Conservation (phyloP, 148 eudicot genomes). For the Polygonum aviculare region DNA sequence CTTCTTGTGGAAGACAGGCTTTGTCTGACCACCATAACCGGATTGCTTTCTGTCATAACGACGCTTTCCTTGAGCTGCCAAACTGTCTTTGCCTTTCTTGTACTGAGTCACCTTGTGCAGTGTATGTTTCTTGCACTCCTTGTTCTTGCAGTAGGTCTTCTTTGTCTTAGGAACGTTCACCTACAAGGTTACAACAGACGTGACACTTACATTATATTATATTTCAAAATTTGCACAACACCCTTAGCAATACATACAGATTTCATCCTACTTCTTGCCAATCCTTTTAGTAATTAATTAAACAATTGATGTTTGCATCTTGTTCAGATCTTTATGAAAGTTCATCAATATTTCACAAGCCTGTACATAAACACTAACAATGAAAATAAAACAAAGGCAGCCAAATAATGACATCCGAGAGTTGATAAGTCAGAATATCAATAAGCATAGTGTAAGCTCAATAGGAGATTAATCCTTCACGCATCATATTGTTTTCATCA, state of each 20-base stretch:
- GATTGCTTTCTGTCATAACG: conserved; percentile 77
- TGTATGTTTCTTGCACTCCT: conserved; percentile 74
- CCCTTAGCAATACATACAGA: background rate
- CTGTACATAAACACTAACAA: too few species aligned
- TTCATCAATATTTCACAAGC: too few species aligned
- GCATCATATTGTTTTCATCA: background rate
- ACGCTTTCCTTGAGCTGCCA: conserved; percentile 81
- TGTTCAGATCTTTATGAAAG: too few species aligned
- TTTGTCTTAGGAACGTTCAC: conserved; percentile 74
- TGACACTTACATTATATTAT: background rate
- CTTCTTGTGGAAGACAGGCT: conserved; percentile 88
- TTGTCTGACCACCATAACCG: conserved; percentile 86
- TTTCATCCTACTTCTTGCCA: background rate
- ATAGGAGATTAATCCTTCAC: background rate
- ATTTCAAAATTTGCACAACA: too few species aligned
- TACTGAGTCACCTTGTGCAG: conserved; percentile 77
- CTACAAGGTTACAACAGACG: conserved; percentile 18
- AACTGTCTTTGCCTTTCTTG: conserved; percentile 83
- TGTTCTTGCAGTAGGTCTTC: conserved; percentile 81
- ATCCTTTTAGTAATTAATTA: background rate
- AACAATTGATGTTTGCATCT: too few species aligned
- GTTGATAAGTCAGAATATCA: background rate
- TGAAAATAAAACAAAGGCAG: too few species aligned
- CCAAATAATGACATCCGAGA: too few species aligned
- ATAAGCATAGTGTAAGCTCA: background rate